Conservation (phyloP, 2,329 filamentous ascomycete genomes). For the Thermothelomyces thermophilus region DNA sequence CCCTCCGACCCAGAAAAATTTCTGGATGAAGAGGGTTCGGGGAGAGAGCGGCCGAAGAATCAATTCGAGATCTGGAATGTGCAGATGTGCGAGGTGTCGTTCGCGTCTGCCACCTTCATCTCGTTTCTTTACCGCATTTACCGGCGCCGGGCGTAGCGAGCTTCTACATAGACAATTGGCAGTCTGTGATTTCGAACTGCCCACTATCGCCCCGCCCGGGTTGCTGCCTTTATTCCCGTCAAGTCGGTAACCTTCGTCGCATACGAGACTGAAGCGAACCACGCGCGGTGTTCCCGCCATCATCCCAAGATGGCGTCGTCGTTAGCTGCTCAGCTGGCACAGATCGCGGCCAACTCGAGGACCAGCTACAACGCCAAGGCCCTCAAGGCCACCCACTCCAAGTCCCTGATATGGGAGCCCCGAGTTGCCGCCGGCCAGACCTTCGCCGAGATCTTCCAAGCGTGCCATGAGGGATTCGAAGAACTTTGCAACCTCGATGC, state of each 20-base stretch:
- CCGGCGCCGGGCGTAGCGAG: background rate
- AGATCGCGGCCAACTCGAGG: constrained; percentile 83
- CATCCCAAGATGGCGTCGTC: constrained; percentile 41
- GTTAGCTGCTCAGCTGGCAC: constrained; percentile 88
- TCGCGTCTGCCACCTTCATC: background rate
- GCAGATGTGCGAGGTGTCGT: background rate
- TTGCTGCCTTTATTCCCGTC: background rate
- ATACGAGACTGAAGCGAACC: background rate
- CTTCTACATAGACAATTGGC: background rate
- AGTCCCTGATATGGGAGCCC: constrained; percentile 90
- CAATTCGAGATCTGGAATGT: background rate
- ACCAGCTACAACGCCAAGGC: constrained; percentile 88
- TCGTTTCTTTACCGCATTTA: background rate
- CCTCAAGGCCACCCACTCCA: constrained; percentile 84
- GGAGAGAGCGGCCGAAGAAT: constrained; percentile 2
- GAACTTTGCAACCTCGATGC: constrained; percentile 83
- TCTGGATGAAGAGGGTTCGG: constrained; percentile 11
- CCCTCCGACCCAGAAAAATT: constrained; percentile 18
- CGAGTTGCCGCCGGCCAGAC: constrained; percentile 79
- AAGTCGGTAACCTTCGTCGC: constrained; percentile 1
- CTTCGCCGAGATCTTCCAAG: constrained; percentile 79
- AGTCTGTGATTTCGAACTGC: background rate
- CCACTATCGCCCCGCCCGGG: background rate
- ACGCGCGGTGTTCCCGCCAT: background rate
- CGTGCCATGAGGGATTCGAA: constrained; percentile 83